Base-by-base conservation (phyloP, 495 filamentous ascomycete species). In the Penicillium coffeae region DNA sequence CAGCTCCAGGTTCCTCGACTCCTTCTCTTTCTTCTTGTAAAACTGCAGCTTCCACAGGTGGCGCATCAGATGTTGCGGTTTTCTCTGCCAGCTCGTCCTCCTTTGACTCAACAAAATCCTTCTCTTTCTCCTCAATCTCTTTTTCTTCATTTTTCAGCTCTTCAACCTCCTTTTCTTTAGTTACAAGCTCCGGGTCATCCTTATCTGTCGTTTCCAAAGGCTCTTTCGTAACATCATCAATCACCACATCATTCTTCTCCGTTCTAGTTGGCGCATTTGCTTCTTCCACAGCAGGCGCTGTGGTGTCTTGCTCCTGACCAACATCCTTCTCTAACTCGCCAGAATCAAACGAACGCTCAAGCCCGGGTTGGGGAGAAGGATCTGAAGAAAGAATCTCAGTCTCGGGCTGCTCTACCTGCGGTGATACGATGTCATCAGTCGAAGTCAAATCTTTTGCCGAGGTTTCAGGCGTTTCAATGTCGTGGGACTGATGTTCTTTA, bases 401-500 rank as follows among this genome's bases (percentile, higher is more conserved):
- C 61, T 61, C 60, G 48, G 64, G 57, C 59, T 65, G 64, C 56
- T 72, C 70, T 70, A 74, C 70, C 72, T 75, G 70, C 68, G 70
- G 69, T 69, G 67, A 73, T 61, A 73, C 61, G 56, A 67, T 66
- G 48, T 72, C 56, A 75, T 75, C 72, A 75, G 72, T 73, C 72
- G 69, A 72, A 71, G 55, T 60, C 56, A 69, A 48, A 58, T 67
- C 60, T 60, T 70, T 63, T 63, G 65, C 62, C 62, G 57, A 62
- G 45, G 43, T 52, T 59, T 58, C 60, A 62, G 64, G 56, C 45
- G 50, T 57, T 54, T 64, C 59, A 55, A 52, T 69, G 66, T 65
- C 69, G 69, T 66, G 70, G 66, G 69, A 73, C 69, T 73, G 72
- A 68, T 68, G 54, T 49, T 73, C 69, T 71, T 75, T 73, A 73